Evolutionary conservation across 2,329 filamentous ascomycete genomes (phyloP).

Genomic region (Monosporascus sp.): DNA sequence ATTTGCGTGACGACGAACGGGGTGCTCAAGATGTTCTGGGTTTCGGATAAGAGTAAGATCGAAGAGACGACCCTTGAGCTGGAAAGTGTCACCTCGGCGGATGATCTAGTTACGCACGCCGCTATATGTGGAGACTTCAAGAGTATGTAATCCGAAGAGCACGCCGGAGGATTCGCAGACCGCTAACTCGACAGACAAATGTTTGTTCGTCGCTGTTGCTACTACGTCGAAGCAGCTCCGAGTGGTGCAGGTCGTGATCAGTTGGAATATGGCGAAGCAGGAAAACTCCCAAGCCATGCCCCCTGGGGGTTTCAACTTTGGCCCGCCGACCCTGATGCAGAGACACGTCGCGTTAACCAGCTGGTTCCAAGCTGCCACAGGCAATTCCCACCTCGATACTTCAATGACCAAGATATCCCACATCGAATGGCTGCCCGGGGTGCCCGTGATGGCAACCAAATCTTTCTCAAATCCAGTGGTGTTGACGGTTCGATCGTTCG

Average conservation of each 20-base stretch:
- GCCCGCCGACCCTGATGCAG: constrained; percentile 45
- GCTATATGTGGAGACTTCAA: constrained; percentile 65
- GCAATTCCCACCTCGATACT: constrained; percentile 39
- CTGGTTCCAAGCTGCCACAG: constrained; percentile 47
- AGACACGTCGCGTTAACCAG: constrained; percentile 53
- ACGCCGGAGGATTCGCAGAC: background rate
- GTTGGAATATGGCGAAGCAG: constrained; percentile 62
- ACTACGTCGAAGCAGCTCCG: constrained; percentile 68
- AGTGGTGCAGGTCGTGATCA: constrained; percentile 66
- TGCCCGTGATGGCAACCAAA: constrained; percentile 54
- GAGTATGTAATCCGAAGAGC: constrained; percentile 42
- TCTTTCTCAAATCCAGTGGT: constrained; percentile 56
- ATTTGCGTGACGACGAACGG: constrained; percentile 73
- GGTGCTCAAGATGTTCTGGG: constrained; percentile 69
- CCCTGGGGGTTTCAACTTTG: constrained; percentile 41
- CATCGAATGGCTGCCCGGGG: constrained; percentile 66
- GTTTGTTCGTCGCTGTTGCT: constrained; percentile 60
- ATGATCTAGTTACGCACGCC: constrained; percentile 76
- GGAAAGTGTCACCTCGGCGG: constrained; percentile 65
- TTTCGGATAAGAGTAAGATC: constrained; percentile 67
- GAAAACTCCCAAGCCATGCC: constrained; percentile 47
- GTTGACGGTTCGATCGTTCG: constrained; percentile 65
- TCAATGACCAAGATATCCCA: constrained; percentile 64
- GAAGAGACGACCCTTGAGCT: constrained; percentile 69
- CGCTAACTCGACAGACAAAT: constrained; percentile 25